phyloP scores from a whole-genome alignment of 2,329 filamentous ascomycete genomes.

The Hypoxylon sp. region DNA sequence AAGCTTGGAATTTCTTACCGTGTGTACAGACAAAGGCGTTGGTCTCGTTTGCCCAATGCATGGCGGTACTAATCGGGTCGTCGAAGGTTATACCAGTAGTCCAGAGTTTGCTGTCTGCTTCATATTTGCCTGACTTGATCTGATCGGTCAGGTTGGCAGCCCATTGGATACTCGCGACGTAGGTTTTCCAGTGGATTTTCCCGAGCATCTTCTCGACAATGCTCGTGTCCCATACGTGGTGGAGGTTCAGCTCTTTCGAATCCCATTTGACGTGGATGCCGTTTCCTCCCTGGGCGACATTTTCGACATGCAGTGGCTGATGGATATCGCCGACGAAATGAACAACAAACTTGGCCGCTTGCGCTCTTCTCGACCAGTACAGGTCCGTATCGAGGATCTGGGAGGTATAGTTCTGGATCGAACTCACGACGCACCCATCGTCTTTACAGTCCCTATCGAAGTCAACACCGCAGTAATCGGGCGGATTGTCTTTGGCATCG shows the following conservation, averaged over 20 bases:
- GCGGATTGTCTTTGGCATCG: conserved; percentile 71
- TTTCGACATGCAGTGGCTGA: conserved; percentile 72
- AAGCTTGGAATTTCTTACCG: conserved; percentile 54
- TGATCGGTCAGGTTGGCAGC: conserved; percentile 62
- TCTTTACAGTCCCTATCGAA: conserved; percentile 69
- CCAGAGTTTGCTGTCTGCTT: conserved; percentile 61
- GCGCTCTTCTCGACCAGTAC: conserved; percentile 56
- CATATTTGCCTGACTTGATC: conserved; percentile 66
- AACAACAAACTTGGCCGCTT: conserved; percentile 72
- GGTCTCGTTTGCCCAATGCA: conserved; percentile 70
- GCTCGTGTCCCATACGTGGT: conserved; percentile 76
- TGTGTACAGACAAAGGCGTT: conserved; percentile 70
- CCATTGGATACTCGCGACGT: conserved; percentile 62
- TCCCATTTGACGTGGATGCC: conserved; percentile 71
- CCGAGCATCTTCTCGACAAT: conserved; percentile 73
- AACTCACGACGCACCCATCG: conserved; percentile 68
- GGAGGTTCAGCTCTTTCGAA: conserved; percentile 67
- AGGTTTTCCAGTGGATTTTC: conserved; percentile 59
- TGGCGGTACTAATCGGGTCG: conserved; percentile 62
- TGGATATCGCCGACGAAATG: conserved; percentile 77
- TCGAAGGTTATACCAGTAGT: conserved; percentile 63
- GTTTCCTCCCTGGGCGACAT: conserved; percentile 72
- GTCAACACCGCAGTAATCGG: conserved; percentile 65
- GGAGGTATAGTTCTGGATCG: conserved; percentile 68
- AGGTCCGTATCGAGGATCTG: conserved; percentile 59